Base-by-base conservation (phyloP, 2,329 filamentous ascomycete genomes). In the Lecanicillium sp. region DNA sequence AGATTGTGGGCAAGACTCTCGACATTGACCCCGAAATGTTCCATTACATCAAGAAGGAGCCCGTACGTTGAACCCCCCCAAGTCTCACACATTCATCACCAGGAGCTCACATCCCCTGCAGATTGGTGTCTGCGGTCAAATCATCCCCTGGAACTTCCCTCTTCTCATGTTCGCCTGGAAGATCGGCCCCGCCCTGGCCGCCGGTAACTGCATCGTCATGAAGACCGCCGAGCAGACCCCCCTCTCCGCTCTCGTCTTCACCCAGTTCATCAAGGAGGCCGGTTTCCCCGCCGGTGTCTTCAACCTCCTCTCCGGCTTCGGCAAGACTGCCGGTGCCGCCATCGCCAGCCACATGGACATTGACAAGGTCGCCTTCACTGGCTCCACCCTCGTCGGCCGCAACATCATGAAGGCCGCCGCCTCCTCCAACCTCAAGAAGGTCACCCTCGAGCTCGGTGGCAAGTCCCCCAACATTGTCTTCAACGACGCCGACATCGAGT, bases 1-100 rank as follows among this genome's bases (percentile, higher is more conserved):
- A 95, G 82, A 84, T 93, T 56, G 77, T 83, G 68, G 89, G 90
- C 68, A 89, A 90, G 75, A 88, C 89, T 49, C 83, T 93, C 55
- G 87, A 94, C 60, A 86, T 88, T 57, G 73, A 78, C 60, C 78
- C 80, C 50, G 83, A 87, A 56, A 88, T 84, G 67, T 89, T 94
- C 72, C 84, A 87, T 73, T 94, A 93, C 73, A 90, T 87, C 55
- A 63, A 62, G 60, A 79, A 81, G 56, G 87, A 95, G 76, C 87
- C 89, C 9, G 73, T 79, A 63, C 58, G 75, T 68, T 17, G 14
- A 2, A 1, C 19, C 17, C n/a, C 23, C 33, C 43, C 9, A 32
- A 24, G n/a, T 21, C 12, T 91, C 73, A 93, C 90, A 42, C 23
- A 44, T 10, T 4, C 12, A n/a, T n/a, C n/a, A 23, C 6, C 15